phyloP scores from a whole-genome alignment of 129 eudicot genomes.

The Pseudognaphalium luteoalbum region DNA sequence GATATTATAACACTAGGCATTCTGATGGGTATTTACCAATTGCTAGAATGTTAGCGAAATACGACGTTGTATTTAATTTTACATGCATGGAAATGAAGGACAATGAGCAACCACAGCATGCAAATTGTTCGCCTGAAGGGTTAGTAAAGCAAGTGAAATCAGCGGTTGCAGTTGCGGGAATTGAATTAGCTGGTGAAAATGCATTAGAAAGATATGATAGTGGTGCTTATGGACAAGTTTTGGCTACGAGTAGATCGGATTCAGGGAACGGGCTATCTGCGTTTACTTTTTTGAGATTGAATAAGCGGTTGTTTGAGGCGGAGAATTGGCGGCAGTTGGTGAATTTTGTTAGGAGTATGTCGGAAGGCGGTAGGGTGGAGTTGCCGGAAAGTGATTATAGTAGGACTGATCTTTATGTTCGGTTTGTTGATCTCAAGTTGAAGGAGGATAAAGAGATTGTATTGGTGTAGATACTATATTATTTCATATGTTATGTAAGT shows the following conservation, averaged over 20 bases:
- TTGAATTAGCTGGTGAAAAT: constrained; percentile 86
- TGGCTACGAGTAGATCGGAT: constrained; percentile 66
- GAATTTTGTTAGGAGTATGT: constrained; percentile 75
- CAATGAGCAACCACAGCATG: constrained; percentile 71
- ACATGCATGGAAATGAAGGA: constrained; percentile 99
- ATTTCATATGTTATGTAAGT: neutral
- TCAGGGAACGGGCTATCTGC: constrained; percentile 78
- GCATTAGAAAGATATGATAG: constrained; percentile 84
- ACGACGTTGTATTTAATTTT: constrained; percentile 76
- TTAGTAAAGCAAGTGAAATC: constrained; percentile 74
- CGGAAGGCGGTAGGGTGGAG: constrained; percentile 61
- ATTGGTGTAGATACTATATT: constrained; percentile 46
- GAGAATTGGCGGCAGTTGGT: constrained; percentile 88
- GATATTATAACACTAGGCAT: constrained; percentile 74
- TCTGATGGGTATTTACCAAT: constrained; percentile 75
- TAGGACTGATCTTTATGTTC: constrained; percentile 69
- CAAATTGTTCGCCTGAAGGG: constrained; percentile 83
- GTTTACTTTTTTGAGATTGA: constrained; percentile 79
- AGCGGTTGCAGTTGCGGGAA: constrained; percentile 64
- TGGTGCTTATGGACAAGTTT: constrained; percentile 58
- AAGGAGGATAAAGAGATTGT: constrained; percentile 42
- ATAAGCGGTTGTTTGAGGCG: constrained; percentile 71
- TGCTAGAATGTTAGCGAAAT: constrained; percentile 66
- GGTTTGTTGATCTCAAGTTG: constrained; percentile 44
- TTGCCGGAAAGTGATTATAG: constrained; percentile 57